Evolutionary conservation across 192 early-diverging fungal genomes (phyloP).

Genomic region (Coemansia pectinata): DNA sequence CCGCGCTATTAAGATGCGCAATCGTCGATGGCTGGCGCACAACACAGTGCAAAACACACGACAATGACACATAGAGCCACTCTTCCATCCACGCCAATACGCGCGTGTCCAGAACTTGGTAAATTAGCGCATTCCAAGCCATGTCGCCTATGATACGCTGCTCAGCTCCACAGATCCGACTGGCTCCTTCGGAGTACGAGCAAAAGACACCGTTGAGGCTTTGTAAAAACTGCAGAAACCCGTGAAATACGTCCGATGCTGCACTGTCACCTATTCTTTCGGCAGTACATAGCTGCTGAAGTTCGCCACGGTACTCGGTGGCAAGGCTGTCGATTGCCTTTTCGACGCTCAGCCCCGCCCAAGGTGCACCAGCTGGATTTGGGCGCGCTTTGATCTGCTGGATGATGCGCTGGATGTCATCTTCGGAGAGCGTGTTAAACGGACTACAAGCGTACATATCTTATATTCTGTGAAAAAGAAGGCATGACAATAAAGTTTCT

Average conservation of each 20-base stretch:
- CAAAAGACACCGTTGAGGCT: not conserved
- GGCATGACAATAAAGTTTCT: not conserved
- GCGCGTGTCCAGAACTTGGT: conserved; percentile 2
- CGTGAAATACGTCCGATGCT: not conserved
- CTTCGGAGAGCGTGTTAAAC: not conserved
- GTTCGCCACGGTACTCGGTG: not conserved
- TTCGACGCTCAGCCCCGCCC: not conserved
- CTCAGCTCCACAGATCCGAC: not conserved
- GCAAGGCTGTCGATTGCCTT: conserved; percentile 10
- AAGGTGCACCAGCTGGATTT: not conserved
- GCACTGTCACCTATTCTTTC: not conserved
- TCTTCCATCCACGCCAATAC: conserved; percentile 13
- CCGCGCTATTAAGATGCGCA: not conserved
- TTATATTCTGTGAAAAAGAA: not conserved
- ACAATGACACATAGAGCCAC: conserved; percentile 21
- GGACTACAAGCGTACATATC: not conserved
- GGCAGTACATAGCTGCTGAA: not conserved
- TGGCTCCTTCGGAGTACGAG: not conserved
- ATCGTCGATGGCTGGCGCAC: not conserved
- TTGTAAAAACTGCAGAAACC: conserved; percentile 3
- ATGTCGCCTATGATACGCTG: not conserved
- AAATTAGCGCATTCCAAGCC: conserved; percentile 34
- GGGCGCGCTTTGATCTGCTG: conserved; percentile 20
- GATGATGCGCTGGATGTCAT: conserved; percentile 9
- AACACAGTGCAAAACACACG: conserved; percentile 13